Percentiles rank a stretch among this genome's conserved stretches.
Evolutionary conservation across 2,329 filamentous ascomycete species (phyloP).

Genomic region (Scedosporium apiospermum): DNA sequence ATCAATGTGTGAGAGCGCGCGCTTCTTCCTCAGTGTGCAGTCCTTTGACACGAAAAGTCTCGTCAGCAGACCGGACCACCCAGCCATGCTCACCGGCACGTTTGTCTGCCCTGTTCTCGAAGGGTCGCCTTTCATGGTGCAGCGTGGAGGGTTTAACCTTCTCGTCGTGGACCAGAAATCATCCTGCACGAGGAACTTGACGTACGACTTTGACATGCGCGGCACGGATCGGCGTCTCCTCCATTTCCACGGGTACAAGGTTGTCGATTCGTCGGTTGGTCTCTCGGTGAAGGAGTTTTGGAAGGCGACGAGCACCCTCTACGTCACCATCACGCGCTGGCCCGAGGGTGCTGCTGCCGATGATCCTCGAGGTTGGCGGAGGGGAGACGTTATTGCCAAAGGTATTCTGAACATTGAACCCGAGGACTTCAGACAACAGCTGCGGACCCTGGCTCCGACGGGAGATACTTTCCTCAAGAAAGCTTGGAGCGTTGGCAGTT

Average conservation of each 20-base stretch:
- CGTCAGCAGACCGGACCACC: conserved; percentile 33
- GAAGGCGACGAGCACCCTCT: conserved; percentile 52
- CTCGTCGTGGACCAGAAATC: conserved; percentile 43
- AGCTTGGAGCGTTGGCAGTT: conserved; percentile 34
- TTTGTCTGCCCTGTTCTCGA: conserved; percentile 45
- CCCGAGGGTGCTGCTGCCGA: conserved; percentile 17
- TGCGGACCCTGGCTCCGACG: conserved; percentile 42
- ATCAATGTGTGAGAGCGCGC: conserved; percentile 43
- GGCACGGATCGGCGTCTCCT: conserved; percentile 41
- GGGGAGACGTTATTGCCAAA: conserved; percentile 40
- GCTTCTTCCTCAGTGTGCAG: conserved; percentile 50
- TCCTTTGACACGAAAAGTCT: conserved; percentile 41
- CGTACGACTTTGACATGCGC: conserved; percentile 52
- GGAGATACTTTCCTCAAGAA: conserved; percentile 36
- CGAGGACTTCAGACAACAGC: conserved; percentile 43
- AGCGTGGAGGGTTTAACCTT: conserved; percentile 46
- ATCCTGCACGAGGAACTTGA: conserved; percentile 48
- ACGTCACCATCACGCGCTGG: conserved; percentile 45
- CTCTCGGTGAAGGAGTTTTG: conserved; percentile 48
- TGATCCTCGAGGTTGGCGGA: conserved; percentile 24
- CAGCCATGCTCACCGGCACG: conserved; percentile 46
- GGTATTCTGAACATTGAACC: conserved; percentile 49
- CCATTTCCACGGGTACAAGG: conserved; percentile 53
- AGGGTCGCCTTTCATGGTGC: conserved; percentile 52
- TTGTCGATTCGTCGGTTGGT: conserved; percentile 50